Evolutionary conservation across 2,329 filamentous ascomycete species (phyloP), one percentile per base, ranked within the genome.

Genomic region (Periconia digitata): DNA sequence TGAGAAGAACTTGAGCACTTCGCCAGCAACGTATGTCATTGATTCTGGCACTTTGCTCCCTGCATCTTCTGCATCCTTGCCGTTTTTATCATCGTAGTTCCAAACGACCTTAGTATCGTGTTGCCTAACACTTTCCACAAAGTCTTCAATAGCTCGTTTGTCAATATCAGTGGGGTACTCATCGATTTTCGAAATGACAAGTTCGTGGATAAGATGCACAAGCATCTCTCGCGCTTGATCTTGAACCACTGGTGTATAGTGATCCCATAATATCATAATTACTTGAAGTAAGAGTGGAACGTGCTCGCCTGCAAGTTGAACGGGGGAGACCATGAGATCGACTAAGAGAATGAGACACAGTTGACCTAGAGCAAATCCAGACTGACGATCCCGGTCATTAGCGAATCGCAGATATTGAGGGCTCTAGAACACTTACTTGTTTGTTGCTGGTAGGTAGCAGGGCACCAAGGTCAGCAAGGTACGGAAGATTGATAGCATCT

Each of bases 201-300:
- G 79, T 69, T 97, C 94, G 62, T 99, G 94, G 40, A 99, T 95
- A 16, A 99, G 80, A 74, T 99, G 94, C 2, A 99, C 92, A 15
- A 99, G 82, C 92, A 99, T 96, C 72, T 99, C 94, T 41, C 92
- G 85, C 23, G 95, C 92, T 70, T 99, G 92, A 58, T 97, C 94
- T 69, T 97, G 92, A 1, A 99, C 94, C 10, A 96, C 82, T 3
- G 90, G 85, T 1, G 90, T 96, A 63, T 99, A 96, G 64, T 97
- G 92, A 68, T 99, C 95, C 94, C 94, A 99, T 1, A 97, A 81
- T 3, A 97, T 90, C 12, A 92, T 86, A 5, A 96, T 86, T 8
- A 96, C 89, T 70, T 99, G 94, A 13, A 99, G 76, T 17, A 99
- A 77, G 21, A 95, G 81, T 1, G 92, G 90, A 3, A 97, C 82